Base-by-base conservation (phyloP, 2,329 filamentous ascomycete genomes). In the Diaporthe citriasiana region DNA sequence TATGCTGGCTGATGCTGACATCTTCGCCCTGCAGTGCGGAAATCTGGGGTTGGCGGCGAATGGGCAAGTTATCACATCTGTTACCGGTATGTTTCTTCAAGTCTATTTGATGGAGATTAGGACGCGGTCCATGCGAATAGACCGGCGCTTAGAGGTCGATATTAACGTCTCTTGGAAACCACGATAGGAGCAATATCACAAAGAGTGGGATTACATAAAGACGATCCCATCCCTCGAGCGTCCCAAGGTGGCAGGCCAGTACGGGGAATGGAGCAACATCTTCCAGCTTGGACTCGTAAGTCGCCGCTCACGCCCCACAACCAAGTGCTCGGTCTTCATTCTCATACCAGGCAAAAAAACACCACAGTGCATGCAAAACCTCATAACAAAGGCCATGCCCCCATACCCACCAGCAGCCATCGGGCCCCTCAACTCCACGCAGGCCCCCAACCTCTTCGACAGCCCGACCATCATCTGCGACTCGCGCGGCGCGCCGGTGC, bases 241-340 rank as follows among this genome's bases (percentile, higher is more conserved):
- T n/a, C 9, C 42, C 6, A 45, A 10, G 33, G 69, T 71, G 10
- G 69, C 69, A 27, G 69, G 69, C 1, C 40, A 27, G 8, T 71
- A 71, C 13, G 69, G 69, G 19, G n/a, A 56, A 8, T 71, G 69
- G 69, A 71, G 69, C n/a, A 71, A 71, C 12, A n/a, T 60, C 53
- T 71, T 50, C 17, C 53, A 57, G 25, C 17, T 47, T 8, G 68
- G 27, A 15, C 53, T 57, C 8, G 68, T 70, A 59, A 59, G 68
- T 17, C n/a, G 2, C 3, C 4, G n/a, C 35, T 15, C 19, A 1
- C n/a, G 5, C 50, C 15, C 42, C 17, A 4, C 2, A 7, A 7
- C 4, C 7, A 47, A 7, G 6, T 8, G 8, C 17, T 17, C 42
- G 42, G 6, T 22, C 4, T 7, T 47, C 3, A 9, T 19, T 47